Evolutionary conservation across 2,329 filamentous ascomycete species (phyloP).

Genomic region (Diaporthe ilicicola): DNA sequence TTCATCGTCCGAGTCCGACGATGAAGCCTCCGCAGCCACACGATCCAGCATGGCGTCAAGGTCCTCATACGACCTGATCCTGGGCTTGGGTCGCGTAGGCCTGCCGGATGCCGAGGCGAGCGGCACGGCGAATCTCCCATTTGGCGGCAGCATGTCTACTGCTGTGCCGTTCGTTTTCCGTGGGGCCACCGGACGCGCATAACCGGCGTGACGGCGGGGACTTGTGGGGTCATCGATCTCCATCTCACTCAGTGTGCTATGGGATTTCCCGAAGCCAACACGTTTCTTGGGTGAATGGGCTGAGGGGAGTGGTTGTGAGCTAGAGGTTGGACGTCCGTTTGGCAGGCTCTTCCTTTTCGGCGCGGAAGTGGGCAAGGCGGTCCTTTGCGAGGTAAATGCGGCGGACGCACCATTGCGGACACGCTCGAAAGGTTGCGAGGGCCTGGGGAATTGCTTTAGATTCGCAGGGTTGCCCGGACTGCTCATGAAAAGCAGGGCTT

Average conservation of each 20-base stretch:
- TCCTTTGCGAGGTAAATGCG: constrained; percentile 42
- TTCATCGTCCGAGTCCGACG: constrained; percentile 66
- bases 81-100: constrained; percentile 49
- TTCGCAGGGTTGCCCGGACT: constrained; percentile 77
- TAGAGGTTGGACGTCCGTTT: constrained; percentile 50
- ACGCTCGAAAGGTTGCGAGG: constrained; percentile 48
- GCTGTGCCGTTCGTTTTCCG: constrained; percentile 51
- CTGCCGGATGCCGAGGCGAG: constrained; percentile 58
- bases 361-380: constrained; percentile 56
- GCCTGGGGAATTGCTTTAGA: constrained; percentile 62
- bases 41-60: constrained; percentile 67
- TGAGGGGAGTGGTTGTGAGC: constrained; percentile 37
- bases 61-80: constrained; percentile 59
- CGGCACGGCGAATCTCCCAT: constrained; percentile 53
- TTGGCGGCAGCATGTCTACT: constrained; percentile 36
- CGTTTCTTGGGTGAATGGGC: constrained; percentile 50
- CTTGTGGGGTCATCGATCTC: constrained; percentile 52
- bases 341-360: constrained; percentile 61
- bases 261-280: constrained; percentile 58
- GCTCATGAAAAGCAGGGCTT: constrained; percentile 83
- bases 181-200: constrained; percentile 45
- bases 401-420: constrained; percentile 43
- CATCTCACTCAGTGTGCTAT: constrained; percentile 55
- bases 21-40: constrained; percentile 58
- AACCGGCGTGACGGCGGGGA: constrained; percentile 39